Conservation (phyloP, 495 filamentous ascomycete genomes). For the Tuber microsphaerosporum region DNA sequence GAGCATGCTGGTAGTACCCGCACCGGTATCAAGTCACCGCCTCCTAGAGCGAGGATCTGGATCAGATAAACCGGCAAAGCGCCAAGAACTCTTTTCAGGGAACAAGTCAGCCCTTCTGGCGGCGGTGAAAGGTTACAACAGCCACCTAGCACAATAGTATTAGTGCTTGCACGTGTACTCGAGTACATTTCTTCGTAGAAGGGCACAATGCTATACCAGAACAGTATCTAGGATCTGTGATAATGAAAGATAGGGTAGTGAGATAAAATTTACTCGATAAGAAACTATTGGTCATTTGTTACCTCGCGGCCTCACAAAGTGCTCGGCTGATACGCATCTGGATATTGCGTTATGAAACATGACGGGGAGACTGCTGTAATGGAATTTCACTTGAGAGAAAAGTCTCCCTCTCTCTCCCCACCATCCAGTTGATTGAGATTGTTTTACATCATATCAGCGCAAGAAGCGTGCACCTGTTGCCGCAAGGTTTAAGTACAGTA, state of each 20-base stretch:
- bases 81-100: not conserved
- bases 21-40: not conserved
- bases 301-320: not conserved
- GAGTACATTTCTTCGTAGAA: too few species aligned
- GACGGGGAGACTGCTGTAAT: not conserved
- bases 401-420: not conserved
- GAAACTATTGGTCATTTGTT: not conserved
- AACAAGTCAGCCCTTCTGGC: not conserved
- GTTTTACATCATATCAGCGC: not conserved
- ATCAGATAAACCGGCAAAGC: not conserved
- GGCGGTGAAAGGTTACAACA: not conserved
- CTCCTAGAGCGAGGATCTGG: not conserved
- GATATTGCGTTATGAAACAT: not conserved
- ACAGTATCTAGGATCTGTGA: not conserved
- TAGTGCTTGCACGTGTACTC: too few species aligned
- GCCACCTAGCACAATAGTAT: not conserved
- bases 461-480: not conserved
- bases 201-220: too few species aligned
- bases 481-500: not conserved
- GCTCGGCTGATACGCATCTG: not conserved
- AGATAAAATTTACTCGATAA: not conserved
- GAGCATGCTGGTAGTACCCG: not conserved
- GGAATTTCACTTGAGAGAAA: not conserved
- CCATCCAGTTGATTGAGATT: not conserved
- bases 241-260: too few species aligned